Evolutionary conservation across 768 basidiomycete species (phyloP), one percentile per base, ranked within the genome.

Genomic region (Myochromella boudieri): DNA sequence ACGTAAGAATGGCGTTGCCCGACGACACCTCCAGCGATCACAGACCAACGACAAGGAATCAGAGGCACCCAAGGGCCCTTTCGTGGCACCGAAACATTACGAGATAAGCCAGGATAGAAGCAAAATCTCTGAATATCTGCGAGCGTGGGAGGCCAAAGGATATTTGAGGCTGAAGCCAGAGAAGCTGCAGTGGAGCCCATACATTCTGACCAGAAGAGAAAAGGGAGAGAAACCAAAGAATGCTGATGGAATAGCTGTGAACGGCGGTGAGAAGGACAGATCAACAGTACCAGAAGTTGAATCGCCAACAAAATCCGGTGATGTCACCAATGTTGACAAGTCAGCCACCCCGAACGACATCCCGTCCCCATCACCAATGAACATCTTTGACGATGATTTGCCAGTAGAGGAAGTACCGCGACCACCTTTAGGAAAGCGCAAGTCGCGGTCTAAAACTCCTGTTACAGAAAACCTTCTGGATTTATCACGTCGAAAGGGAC

Each of bases 161-260:
- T 88, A 92, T 56, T 59, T 93, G 49, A 78, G 66, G 54, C 70
- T 91, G 47, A 81, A 78, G 54, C 85, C 93, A 1, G 92, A 95
- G 59, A 83, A 83, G 63, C 75, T 98, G 51, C 93, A 91, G 60
- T 99, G 95, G 90, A 95, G 85, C 52, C 95, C 95, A 21, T 98
- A 95, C 66, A 69, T 97, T 21, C 37, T 57, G 18, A 53, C 54
- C 20, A 48, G 59, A 44, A 54, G 54, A 38, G 51, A 52, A 14
- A 53, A 44, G 38, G 53, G 42, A 18, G 49, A 53, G 29, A 60
- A 48, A 37, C 33, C 14, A 41, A 42, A 32, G 39, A 31, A 6
- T 38, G 43, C 15, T 21, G 34, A 14, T 14, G 33, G 33, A 34
- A 36, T 46, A 7, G 48, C 42, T 3, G 46, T 45, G 6, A 51